These are phyloP conservation scores for Cordyceps cicadae DNA, from an alignment of 2,329 filamentous ascomycete species.

Conservation along the genomic window DNA sequence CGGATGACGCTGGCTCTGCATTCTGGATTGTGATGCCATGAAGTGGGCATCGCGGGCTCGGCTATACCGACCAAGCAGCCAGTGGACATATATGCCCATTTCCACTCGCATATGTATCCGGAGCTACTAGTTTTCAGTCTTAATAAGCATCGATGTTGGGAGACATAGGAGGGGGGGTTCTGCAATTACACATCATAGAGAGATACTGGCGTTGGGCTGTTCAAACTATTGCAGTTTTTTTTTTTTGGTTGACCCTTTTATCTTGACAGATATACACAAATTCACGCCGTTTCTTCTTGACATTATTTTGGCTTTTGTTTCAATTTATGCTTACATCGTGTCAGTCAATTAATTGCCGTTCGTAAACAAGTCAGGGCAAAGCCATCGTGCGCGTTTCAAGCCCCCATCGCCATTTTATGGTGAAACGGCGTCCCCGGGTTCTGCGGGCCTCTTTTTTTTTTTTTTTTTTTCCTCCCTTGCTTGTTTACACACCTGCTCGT, in stretches of 20 bases:
- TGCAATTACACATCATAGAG: background rate
- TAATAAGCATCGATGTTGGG: background rate
- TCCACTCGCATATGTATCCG: background rate
- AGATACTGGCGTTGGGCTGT: slow-evolving; percentile 1
- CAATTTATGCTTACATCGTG: background rate
- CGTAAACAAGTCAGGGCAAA: background rate
- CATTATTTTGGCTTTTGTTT: background rate
- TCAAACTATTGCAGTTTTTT: background rate
- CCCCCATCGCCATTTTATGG: too few relatives aligned
- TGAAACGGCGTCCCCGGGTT: too few relatives aligned
- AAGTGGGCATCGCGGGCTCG: background rate
- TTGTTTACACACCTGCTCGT: too few relatives aligned
- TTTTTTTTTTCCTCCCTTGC: too few relatives aligned
- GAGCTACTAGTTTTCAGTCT: background rate
- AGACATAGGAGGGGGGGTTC: background rate
- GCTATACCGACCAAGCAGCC: too few relatives aligned
- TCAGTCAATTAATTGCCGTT: background rate
- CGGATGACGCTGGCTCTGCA: too few relatives aligned
- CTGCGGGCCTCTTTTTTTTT: too few relatives aligned
- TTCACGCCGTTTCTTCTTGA: background rate
- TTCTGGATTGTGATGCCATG: background rate
- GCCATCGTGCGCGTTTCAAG: background rate
- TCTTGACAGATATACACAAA: background rate
- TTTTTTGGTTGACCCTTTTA: background rate
- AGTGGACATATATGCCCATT: background rate